Evolutionary conservation across 352 stramenopile genomes (phyloP), one percentile per base, ranked within the genome.

Genomic region (Phytophthora kernoviae): DNA sequence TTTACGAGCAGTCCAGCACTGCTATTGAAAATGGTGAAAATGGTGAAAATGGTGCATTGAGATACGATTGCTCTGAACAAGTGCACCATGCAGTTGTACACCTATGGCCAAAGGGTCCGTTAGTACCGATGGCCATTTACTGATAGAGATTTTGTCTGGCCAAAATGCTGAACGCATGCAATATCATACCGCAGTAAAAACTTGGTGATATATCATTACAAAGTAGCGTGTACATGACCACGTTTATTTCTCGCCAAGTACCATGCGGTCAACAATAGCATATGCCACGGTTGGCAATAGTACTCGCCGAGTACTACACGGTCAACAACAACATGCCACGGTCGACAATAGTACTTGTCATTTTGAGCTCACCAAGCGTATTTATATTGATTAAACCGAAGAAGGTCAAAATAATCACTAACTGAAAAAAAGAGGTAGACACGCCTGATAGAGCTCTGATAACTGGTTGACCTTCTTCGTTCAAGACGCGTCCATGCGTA

Each of bases 401-500:
- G 37, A 43, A 43, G 37, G n/a, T n/a, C 33, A 39, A 39, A 30
- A 30, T 30, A 30, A 12, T 43, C 37, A 21, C 37, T 43, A 43
- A 18, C n/a, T 2, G 15, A 20, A 43, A 43, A 43, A 21, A 43
- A 43, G 24, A 30, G 26, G 37, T 41, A 21, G 36, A 32, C 27
- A 9, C 12, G 33, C 42, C 26, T 17, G 30, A 51, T 33, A 42
- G 34, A 55, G 54, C 17, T 22, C 49, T 20, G 20, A 15, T 32
- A 34, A 59, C n/a, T n/a, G 41, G 10, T 33, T 33, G 41, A 27
- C 43, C 50, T 66, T 66, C 51, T 62, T 61, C 54, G 14, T 42
- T 55, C 41, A n/a, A 64, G 61, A 69, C 61, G 61, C 61, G 41
- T 52, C 54, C 61, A 60, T 50, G 60, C 60, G 54, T 69, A 62